Base-by-base conservation (phyloP, 2,329 filamentous ascomycete species). In the Penicillium sp. region DNA sequence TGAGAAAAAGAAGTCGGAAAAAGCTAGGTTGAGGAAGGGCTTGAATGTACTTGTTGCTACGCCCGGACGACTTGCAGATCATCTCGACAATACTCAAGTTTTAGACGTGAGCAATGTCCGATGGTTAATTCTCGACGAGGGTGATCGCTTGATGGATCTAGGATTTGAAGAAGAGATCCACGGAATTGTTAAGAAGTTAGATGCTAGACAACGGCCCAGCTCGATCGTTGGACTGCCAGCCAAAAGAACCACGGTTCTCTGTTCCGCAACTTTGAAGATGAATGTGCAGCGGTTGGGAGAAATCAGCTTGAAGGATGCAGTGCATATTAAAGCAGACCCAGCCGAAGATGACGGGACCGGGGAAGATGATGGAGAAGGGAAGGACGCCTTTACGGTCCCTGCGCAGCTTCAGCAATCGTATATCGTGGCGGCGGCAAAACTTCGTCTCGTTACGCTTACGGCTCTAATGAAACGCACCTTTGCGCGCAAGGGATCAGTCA, bases 181-280 rank as follows among this genome's bases (percentile, higher is more conserved):
- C 68, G 89, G 87, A 59, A 93, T 97, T 62, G 89, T 99, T 16
- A 81, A 84, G 55, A 88, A 88, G 60, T 83, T 97, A 56, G 86
- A 91, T 60, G 76, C 86, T 46, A 81, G 87, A 38, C 81, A 82
- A 56, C 83, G 81, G 55, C 84, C 83, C 28, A 81, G 82, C 38
- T 84, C 85, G 2, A 79, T 87, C 38, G 83, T 83, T 3, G 81
- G 82, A 18, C 78, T 88, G 3, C 79, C 96, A 7, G 87, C 91
- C 0, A 84, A 84, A 53, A 83, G 91, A 61, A 84, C 92, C 56
- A 97, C 94, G 0, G 82, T 99, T 3, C 82, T 99, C 2, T 99
- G 94, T 72, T 99, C 94, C 3, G 94, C 94, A 3, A 99, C 94
- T 0, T 89, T 99, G 86, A 97, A 97, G 77, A 92, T 96, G 85